phyloP scores from a whole-genome alignment of 352 stramenopile species.

The Globisporangium alternatum region DNA sequence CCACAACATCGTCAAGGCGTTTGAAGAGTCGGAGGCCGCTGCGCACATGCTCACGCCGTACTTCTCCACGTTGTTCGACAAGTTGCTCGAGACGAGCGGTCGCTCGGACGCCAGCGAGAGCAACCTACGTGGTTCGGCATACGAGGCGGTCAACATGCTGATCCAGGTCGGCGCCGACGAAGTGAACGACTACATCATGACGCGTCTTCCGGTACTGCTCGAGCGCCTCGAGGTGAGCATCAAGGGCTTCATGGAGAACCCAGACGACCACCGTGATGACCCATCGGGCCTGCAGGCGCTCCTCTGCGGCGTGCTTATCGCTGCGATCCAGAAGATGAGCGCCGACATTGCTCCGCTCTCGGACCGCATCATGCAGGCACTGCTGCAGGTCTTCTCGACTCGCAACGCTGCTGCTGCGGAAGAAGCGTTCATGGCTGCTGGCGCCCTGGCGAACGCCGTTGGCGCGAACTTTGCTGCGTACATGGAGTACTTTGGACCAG shows the following conservation, averaged over 20 bases:
- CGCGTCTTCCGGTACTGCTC: slow-evolving; percentile 74
- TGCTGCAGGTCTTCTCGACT: slow-evolving; percentile 94
- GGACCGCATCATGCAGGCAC: slow-evolving; percentile 93
- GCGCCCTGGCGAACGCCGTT: slow-evolving; percentile 91
- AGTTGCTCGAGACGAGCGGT: slow-evolving; percentile 90
- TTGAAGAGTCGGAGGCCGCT: slow-evolving; percentile 74
- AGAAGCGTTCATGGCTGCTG: slow-evolving; percentile 95
- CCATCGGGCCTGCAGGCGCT: slow-evolving; percentile 78
- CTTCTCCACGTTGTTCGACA: slow-evolving; percentile 89
- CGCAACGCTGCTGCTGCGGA: slow-evolving; percentile 93
- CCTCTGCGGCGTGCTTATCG: slow-evolving; percentile 91
- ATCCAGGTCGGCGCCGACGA: slow-evolving; percentile 84
- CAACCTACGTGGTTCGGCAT: slow-evolving; percentile 90
- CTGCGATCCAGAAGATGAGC: slow-evolving; percentile 92
- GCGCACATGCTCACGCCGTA: slow-evolving; percentile 91
- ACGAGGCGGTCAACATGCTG: slow-evolving; percentile 93
- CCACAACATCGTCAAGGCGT: slow-evolving; percentile 95
- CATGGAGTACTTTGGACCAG: slow-evolving; percentile 92
- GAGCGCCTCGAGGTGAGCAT: slow-evolving; percentile 78
- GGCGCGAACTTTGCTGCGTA: slow-evolving; percentile 95
- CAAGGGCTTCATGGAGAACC: slow-evolving; percentile 58
- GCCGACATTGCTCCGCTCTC: slow-evolving; percentile 83
- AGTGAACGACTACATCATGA: slow-evolving; percentile 77
- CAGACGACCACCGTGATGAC: slow-evolving; percentile 73
- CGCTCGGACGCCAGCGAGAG: slow-evolving; percentile 85